A percentile compares a stretch with the other conserved stretches of the same genome.
Evolutionary conservation across 148 eudicot genomes (phyloP).

Genomic region (Cornus kousa): DNA sequence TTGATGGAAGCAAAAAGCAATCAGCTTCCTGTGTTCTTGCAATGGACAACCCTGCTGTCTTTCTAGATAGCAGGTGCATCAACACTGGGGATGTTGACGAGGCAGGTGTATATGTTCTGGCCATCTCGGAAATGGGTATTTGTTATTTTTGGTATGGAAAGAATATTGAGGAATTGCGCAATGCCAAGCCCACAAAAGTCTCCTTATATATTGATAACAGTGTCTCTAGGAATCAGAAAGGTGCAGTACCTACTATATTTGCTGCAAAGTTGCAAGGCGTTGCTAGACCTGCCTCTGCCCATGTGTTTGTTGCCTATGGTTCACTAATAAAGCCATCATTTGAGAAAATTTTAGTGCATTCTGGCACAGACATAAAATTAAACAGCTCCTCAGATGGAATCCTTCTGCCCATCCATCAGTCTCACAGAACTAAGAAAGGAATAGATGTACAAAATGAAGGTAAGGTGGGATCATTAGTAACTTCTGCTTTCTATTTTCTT

Average conservation of each 20-base stretch:
- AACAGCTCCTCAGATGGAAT: conserved; percentile 56
- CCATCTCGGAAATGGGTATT: conserved; percentile 84
- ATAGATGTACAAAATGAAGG: conserved; percentile 50
- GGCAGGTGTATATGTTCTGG: conserved; percentile 56
- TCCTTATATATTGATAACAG: conserved; percentile 40
- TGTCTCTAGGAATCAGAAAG: conserved; percentile 43
- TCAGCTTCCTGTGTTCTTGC: conserved; percentile 74
- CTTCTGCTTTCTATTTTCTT: not conserved
- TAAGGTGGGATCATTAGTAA: conserved; percentile 24
- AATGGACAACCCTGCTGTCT: conserved; percentile 95
- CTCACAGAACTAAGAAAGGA: conserved; percentile 58
- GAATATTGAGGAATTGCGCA: conserved; percentile 58
- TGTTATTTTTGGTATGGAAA: conserved; percentile 84
- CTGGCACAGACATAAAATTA: conserved; percentile 62
- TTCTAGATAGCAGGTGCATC: conserved; percentile 51
- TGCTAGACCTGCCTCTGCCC: conserved; percentile 42
- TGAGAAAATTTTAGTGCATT: conserved; percentile 67
- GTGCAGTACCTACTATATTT: conserved; percentile 55
- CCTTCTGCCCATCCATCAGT: conserved; percentile 61
- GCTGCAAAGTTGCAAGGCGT: conserved; percentile 66
- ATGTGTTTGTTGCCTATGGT: conserved; percentile 79
- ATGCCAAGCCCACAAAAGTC: conserved; percentile 69
- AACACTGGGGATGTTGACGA: conserved; percentile 42
- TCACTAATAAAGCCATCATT: conserved; percentile 74
- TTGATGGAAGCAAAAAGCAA: conserved; percentile 77